Evolutionary conservation across 2,329 filamentous ascomycete genomes (phyloP), one percentile per base, ranked within the genome.

Genomic region (Fusarium bulbicola): DNA sequence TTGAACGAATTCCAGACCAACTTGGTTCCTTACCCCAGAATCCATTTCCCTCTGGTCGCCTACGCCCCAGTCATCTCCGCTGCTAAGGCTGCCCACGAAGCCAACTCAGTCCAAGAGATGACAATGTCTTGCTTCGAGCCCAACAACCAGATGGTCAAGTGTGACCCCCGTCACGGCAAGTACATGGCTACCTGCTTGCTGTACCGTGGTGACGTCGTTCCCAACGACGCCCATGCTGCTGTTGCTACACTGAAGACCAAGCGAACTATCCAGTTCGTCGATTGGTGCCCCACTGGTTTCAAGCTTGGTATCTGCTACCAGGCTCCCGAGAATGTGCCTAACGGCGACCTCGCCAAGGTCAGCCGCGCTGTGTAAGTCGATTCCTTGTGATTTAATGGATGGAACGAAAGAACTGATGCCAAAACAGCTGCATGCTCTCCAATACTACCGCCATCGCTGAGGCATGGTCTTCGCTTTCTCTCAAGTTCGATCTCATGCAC

Each of bases 221-320:
- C 95, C 85, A 97, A 97, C 87, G 95, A 98, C 81, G 93, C 94
- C 77, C 94, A 98, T 88, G 90, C 87, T 69, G 95, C 96, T 75
- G 95, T 98, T 78, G 95, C 95, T 72, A 95, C 93, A 76, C 93
- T 98, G 83, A 99, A 98, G 94, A 97, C 96, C 85, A 98, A 98
- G 93, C 93, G 94, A 81, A 97, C 96, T 79, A 97, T 99, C 83
- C 95, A 98, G 87, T 97, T 98, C 84, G 96, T 99, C 82, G 96
- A 99, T 88, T 99, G 96, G 96, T 99, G 96, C 91, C 96, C 96
- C 71, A 99, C 96, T 85, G 96, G 96, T 78, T 99, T 99, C 93
- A 99, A 99, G 93, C 94, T 99, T 79, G 96, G 96, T 90, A 99
- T 99, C 89, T 98, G 95, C 93, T 98, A 97, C 92, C 95, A 98